Evolutionary conservation across 768 basidiomycete genomes (phyloP), one percentile per base, ranked within the genome.

Genomic region (Kwoniella shandongensis): DNA sequence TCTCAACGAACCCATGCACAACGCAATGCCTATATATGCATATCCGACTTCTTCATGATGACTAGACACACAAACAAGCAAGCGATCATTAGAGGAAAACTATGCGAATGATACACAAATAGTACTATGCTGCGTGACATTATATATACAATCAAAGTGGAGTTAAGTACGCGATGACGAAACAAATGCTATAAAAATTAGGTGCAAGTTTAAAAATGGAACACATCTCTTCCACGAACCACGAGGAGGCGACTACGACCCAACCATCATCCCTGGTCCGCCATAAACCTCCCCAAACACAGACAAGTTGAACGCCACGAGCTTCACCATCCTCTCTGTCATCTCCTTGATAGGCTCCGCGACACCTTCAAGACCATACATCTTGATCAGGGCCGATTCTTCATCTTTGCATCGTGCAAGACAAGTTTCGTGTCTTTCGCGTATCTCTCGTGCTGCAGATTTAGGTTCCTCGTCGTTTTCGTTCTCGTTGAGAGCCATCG

Each of bases 261-360:
- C 69, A 30, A 71, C 48, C 23, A 68, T 47, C 66, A 71, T 68
- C 17, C 69, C 69, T 18, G 57, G 18, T 12, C 51, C 56, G n/a
- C 47, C 51, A 47, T 73, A 73, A 8, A 58, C 27, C 20, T 42
- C 46, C 15, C 36, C 54, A 54, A 73, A 73, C 2, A 65, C 61
- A 10, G 39, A 39, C n/a, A 73, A 36, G 41, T 73, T 70, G 48
- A 73, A 73, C 4, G 58, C 57, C 12, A 51, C 62, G 32, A 70
- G 62, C 46, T 51, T 59, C 22, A 48, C 51, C 59, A 73, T 67
- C 17, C 64, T 54, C 44, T 49, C 46, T 5, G 61, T 52, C n/a
- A 67, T 18, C 6, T 57, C 68, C 20, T 41, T 49, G 15, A 69
- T 44, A 1, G 65, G 63, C 23, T 32, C 48, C 15, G 17, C 40